Evolutionary conservation across 495 filamentous ascomycete species (phyloP).

Genomic region (Penicillium subrubescens): DNA sequence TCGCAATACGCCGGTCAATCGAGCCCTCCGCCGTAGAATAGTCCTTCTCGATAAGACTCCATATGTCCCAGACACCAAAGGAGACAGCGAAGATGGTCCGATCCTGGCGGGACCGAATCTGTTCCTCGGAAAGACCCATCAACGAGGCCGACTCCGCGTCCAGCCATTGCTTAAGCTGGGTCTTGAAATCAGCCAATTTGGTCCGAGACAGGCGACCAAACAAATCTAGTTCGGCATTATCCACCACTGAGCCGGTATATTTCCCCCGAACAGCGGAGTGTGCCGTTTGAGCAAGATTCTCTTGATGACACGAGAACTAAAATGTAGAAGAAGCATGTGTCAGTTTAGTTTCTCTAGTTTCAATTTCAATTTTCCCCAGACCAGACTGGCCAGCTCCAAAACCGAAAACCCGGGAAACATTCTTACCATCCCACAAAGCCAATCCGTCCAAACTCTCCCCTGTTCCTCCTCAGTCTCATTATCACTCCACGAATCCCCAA

Average conservation of each 20-base stretch:
- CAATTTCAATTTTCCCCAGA: neutral
- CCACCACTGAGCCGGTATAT: conserved; percentile 44
- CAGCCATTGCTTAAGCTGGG: conserved; percentile 46
- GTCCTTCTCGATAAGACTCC: conserved; percentile 44
- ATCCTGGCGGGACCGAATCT: conserved; percentile 30
- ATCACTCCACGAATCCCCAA: conserved; percentile 55
- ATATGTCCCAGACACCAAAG: conserved; percentile 56
- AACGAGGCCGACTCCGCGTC: conserved; percentile 31
- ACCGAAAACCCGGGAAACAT: conserved; percentile 1
- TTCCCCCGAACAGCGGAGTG: conserved; percentile 28
- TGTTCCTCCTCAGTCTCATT: conserved; percentile 40
- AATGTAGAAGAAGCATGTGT: neutral
- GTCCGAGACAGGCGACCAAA: conserved; percentile 31
- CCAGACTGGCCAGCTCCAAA: neutral
- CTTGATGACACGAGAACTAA: conserved; percentile 48
- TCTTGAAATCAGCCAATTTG: conserved; percentile 43
- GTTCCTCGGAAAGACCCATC: conserved; percentile 25
- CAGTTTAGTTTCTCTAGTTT: neutral
- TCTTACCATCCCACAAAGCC: conserved; percentile 47
- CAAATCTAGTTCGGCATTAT: conserved; percentile 36
- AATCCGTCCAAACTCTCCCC: conserved; percentile 48
- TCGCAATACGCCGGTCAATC: conserved; percentile 44
- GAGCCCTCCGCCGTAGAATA: conserved; percentile 36
- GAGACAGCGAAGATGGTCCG: conserved; percentile 45
- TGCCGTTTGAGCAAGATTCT: conserved; percentile 47